Evolutionary conservation across 768 basidiomycete genomes (phyloP).

Genomic region (Tylopilus sp.): DNA sequence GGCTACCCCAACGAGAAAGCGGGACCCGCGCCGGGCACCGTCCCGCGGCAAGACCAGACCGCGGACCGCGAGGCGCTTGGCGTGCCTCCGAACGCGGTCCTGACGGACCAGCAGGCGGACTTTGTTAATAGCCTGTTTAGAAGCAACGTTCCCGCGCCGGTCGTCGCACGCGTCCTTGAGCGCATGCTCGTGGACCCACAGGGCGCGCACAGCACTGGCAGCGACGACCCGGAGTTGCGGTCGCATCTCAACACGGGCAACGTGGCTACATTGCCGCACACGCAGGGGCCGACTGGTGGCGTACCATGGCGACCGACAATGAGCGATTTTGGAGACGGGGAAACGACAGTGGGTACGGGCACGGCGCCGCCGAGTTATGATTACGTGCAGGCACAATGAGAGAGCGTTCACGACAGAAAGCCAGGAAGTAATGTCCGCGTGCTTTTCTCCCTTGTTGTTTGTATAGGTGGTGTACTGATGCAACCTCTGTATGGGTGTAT

Average conservation of each 20-base stretch:
- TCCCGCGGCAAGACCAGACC: not conserved
- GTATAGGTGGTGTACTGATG: not conserved
- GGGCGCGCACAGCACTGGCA: slow-evolving; percentile 7
- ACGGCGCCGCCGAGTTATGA: slow-evolving; percentile 26
- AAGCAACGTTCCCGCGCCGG: slow-evolving; percentile 25
- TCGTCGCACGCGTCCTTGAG: slow-evolving; percentile 25
- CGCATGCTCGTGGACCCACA: slow-evolving; percentile 24
- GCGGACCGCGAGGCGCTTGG: not conserved
- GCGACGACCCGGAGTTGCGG: slow-evolving; percentile 14
- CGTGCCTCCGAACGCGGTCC: not conserved
- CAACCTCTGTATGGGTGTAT: not conserved
- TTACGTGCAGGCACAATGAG: slow-evolving; percentile 10
- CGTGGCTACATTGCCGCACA: not conserved
- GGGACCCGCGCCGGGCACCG: not conserved
- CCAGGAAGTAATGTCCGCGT: not conserved
- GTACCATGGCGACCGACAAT: slow-evolving; percentile 36
- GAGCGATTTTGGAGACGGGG: slow-evolving; percentile 35
- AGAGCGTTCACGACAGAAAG: not conserved
- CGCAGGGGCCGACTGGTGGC: not conserved
- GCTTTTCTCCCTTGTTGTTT: not conserved
- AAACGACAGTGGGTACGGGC: slow-evolving; percentile 23
- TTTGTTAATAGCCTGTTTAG: slow-evolving; percentile 25
- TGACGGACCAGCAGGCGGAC: slow-evolving; percentile 25
- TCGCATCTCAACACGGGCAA: not conserved
- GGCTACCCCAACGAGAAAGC: slow-evolving; percentile 16